Percentiles rank a stretch among this genome's conserved stretches.
These are phyloP conservation scores for Apiospora koreana DNA, from an alignment of 2,329 filamentous ascomycete genomes.

Conservation along the genomic window DNA sequence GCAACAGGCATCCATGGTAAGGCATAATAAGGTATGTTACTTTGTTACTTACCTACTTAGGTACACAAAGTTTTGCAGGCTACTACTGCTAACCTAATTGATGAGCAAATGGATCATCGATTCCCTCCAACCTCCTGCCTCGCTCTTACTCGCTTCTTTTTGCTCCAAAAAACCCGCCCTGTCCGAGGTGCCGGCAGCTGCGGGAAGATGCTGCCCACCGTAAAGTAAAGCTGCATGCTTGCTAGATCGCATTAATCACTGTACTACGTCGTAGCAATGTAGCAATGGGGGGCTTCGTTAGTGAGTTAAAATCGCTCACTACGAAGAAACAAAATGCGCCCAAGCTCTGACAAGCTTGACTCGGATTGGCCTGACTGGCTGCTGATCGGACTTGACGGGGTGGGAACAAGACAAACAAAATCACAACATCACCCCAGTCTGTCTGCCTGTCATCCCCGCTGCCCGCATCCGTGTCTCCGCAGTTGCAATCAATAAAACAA, in stretches of 20 bases:
- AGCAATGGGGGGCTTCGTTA: not conserved
- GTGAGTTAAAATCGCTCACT: conserved; percentile 1
- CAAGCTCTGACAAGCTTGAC: not conserved
- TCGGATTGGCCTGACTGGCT: not conserved
- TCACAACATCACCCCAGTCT: not conserved
- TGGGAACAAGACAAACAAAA: not conserved
- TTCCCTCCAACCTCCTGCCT: not conserved
- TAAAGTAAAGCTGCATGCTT: not conserved
- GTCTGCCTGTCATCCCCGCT: not conserved
- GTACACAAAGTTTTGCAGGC: not conserved
- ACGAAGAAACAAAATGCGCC: not conserved
- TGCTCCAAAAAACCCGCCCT: not conserved
- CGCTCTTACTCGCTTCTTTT: conserved; percentile 2
- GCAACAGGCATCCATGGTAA: no score
- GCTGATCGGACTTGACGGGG: not conserved
- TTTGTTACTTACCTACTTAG: no score
- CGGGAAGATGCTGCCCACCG: not conserved
- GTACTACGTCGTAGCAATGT: no score
- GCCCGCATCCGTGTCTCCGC: not conserved
- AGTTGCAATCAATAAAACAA: not conserved
- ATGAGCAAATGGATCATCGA: not conserved
- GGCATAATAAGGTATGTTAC: no score
- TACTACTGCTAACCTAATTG: not conserved
- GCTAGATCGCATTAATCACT: not conserved
- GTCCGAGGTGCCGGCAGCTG: not conserved